A percentile compares a stretch with the other conserved stretches of the same genome.
Conservation (phyloP, 176 grass and related monocot species). For the Carex parvula region DNA sequence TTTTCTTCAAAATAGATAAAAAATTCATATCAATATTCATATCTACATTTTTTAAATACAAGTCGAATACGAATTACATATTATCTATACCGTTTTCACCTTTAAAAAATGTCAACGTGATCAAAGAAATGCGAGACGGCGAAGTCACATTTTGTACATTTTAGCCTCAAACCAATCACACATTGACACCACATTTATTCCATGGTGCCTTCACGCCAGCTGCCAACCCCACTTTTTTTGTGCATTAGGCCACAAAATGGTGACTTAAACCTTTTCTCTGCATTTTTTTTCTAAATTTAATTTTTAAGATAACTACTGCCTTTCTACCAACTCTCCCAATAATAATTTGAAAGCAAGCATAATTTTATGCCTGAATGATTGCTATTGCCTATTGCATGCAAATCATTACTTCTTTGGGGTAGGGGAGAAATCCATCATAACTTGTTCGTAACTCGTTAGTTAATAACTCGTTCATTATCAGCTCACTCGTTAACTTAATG, state of each 20-base stretch:
- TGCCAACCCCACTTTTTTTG: conserved; percentile 11
- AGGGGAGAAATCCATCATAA: too few relatives aligned
- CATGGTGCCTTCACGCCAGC: neutral
- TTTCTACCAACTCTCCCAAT: neutral
- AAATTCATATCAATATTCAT: too few relatives aligned
- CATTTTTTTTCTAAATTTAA: neutral
- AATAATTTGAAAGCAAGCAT: neutral
- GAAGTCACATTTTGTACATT: neutral
- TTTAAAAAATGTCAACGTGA: neutral
- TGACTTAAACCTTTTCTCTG: neutral
- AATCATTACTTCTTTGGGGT: neutral
- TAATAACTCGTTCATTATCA: too few relatives aligned
- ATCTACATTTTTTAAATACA: too few relatives aligned
- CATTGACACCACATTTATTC: neutral
- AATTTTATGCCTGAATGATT: neutral
- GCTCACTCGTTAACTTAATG: too few relatives aligned
- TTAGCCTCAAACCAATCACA: neutral
- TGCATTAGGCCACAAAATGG: neutral
- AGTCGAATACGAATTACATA: too few relatives aligned
- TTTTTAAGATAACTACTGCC: neutral
- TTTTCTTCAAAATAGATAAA: too few relatives aligned
- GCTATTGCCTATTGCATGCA: neutral
- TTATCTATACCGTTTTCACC: too few relatives aligned
- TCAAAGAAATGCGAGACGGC: neutral
- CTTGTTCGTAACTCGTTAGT: too few relatives aligned